phyloP scores from a whole-genome alignment of 345 rosid genomes.

The Mangifera indica region DNA sequence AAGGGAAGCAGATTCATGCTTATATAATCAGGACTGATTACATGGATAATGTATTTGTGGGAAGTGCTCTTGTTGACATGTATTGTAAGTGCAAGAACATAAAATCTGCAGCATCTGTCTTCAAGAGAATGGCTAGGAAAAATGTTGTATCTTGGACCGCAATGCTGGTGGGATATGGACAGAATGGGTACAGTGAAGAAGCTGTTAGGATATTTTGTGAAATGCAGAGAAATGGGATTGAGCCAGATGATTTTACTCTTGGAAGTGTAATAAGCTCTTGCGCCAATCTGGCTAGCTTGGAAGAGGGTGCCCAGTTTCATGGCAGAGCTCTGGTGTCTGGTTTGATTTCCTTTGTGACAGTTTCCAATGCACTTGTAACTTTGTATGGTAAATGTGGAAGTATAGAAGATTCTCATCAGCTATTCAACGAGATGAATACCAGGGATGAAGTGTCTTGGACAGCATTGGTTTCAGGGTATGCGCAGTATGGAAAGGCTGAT shows the following conservation, averaged over 20 bases:
- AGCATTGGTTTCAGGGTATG: slow-evolving; percentile 81
- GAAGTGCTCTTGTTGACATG: slow-evolving; percentile 94
- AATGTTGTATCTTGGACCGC: slow-evolving; percentile 96
- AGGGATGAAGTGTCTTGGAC: slow-evolving; percentile 93
- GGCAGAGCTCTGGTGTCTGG: slow-evolving; percentile 65
- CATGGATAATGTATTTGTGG: slow-evolving; percentile 64
- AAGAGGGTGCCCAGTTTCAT: slow-evolving; percentile 91
- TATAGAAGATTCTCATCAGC: slow-evolving; percentile 50
- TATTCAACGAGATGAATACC: slow-evolving; percentile 70
- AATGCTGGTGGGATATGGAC: slow-evolving; percentile 90
- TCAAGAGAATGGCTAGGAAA: slow-evolving; percentile 55
- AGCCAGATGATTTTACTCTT: slow-evolving; percentile 78
- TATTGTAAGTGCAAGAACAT: slow-evolving; percentile 74
- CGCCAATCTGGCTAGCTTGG: slow-evolving; percentile 82
- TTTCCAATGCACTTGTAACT: slow-evolving; percentile 83
- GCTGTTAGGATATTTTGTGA: slow-evolving; percentile 62
- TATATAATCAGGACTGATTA: slow-evolving; percentile 53
- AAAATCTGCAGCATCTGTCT: slow-evolving; percentile 62
- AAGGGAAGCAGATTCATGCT: slow-evolving; percentile 78
- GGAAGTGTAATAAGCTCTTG: slow-evolving; percentile 92
- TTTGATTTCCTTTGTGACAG: slow-evolving; percentile 55
- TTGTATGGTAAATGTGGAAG: slow-evolving; percentile 90
- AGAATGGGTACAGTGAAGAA: slow-evolving; percentile 73
- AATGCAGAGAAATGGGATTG: slow-evolving; percentile 74
- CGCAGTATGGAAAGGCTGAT: slow-evolving; percentile 78